Evolutionary conservation across 2,329 filamentous ascomycete genomes (phyloP).

Genomic region (Apiospora kogelbergensis): DNA sequence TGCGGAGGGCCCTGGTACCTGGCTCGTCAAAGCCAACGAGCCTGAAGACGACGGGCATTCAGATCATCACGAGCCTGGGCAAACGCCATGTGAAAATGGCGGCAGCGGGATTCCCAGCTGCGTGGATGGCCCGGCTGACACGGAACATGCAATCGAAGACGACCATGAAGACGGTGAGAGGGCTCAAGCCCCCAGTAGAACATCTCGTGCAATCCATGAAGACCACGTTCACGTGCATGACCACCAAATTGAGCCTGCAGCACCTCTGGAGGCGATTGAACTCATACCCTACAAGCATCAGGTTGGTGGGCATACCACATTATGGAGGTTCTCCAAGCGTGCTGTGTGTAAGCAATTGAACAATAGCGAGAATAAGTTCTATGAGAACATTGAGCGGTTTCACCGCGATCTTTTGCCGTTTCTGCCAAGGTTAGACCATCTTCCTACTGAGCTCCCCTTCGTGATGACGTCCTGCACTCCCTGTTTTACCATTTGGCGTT

Average conservation of each 20-base stretch:
- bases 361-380: conserved; percentile 97
- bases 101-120: conserved; percentile 17
- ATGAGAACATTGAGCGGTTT: conserved; percentile 89
- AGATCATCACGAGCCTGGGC: conserved; percentile 32
- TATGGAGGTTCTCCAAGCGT: conserved; percentile 92
- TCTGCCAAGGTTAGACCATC: conserved; percentile 68
- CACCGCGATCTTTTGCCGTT: conserved; percentile 90
- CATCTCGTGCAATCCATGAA: conserved; percentile 21
- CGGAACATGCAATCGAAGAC: conserved; percentile 39
- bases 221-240: conserved; percentile 42
- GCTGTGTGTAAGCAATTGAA: conserved; percentile 98
- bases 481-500: conserved; percentile 5
- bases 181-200: conserved; percentile 34
- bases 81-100: conserved; percentile 26
- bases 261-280: conserved; percentile 86
- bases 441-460: not conserved
- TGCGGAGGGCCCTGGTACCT: conserved; percentile 45
- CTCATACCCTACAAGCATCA: conserved; percentile 97
- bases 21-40: conserved; percentile 60
- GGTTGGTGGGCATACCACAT: conserved; percentile 92
- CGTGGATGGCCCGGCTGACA: conserved; percentile 27
- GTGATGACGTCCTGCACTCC: not conserved
- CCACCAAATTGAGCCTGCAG: conserved; percentile 49
- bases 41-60: conserved; percentile 35
- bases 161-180: conserved; percentile 38